A percentile compares a stretch with the other conserved stretches of the same genome.
These are phyloP conservation scores for Striga asiatica DNA, from an alignment of 257 asterid species.

Conservation along the genomic window DNA sequence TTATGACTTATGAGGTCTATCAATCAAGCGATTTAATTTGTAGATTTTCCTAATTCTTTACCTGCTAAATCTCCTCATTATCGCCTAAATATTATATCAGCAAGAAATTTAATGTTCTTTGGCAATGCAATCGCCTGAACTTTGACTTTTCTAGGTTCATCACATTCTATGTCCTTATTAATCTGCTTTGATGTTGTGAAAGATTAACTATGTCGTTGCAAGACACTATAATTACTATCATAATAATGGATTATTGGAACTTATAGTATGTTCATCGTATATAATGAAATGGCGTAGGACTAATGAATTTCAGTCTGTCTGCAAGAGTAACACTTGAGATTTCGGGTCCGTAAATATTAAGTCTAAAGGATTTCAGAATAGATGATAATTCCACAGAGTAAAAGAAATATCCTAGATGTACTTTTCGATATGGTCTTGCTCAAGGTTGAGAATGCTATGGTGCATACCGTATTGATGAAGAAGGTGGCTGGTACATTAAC, in stretches of 20 bases:
- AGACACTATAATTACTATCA: background rate
- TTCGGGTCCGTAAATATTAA: background rate
- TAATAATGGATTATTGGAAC: no score
- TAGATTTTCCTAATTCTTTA: constrained; percentile 9
- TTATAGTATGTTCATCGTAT: background rate
- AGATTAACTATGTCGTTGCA: background rate
- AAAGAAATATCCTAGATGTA: background rate
- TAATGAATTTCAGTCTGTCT: constrained; percentile 7
- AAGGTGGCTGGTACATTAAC: constrained; percentile 8
- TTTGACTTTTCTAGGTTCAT: constrained; percentile 4
- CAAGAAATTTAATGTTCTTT: constrained; percentile 2
- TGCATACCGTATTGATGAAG: background rate
- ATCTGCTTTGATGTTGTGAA: constrained; percentile 2
- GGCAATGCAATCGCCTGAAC: constrained; percentile 9
- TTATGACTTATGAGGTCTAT: constrained; percentile 6
- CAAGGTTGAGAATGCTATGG: background rate
- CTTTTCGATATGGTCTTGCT: background rate
- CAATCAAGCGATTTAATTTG: constrained; percentile 10
- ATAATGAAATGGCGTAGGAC: background rate
- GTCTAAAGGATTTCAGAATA: background rate
- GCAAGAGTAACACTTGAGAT: background rate
- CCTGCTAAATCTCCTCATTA: constrained; percentile 11
- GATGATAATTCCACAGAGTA: constrained; percentile 5
- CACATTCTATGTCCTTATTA: background rate
- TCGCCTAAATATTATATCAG: constrained; percentile 7